These are phyloP conservation scores for Aspergillus jensenii DNA, from an alignment of 2,329 filamentous ascomycete genomes.

Conservation along the genomic window DNA sequence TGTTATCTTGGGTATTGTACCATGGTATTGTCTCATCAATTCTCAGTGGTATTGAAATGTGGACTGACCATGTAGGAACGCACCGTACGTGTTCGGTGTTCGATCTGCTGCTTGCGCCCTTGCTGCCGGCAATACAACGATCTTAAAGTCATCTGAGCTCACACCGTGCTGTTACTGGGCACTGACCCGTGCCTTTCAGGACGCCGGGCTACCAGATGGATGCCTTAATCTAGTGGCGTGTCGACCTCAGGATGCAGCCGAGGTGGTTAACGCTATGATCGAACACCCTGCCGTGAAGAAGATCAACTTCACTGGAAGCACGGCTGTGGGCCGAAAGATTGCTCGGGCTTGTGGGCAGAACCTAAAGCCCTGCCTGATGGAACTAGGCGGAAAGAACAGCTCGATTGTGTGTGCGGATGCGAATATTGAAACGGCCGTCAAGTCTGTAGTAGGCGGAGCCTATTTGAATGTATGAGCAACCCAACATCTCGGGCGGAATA, in stretches of 20 bases:
- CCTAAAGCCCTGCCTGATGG: slow-evolving; percentile 64
- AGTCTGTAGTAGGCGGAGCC: slow-evolving; percentile 33
- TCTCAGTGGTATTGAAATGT: background rate
- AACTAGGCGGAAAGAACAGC: slow-evolving; percentile 78
- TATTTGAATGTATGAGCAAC: slow-evolving; percentile 30
- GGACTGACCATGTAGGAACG: slow-evolving; percentile 44
- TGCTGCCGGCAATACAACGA: slow-evolving; percentile 67
- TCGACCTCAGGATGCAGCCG: slow-evolving; percentile 32
- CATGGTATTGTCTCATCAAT: slow-evolving; percentile 50
- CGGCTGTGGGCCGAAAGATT: slow-evolving; percentile 44
- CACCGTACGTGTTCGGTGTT: slow-evolving; percentile 51
- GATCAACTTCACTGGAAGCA: slow-evolving; percentile 49
- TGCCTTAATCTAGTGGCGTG: slow-evolving; percentile 42
- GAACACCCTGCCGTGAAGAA: slow-evolving; percentile 39
- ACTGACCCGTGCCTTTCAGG: slow-evolving; percentile 37
- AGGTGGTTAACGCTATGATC: slow-evolving; percentile 39
- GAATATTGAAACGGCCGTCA: slow-evolving; percentile 63
- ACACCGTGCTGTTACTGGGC: slow-evolving; percentile 46
- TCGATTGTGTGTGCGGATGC: slow-evolving; percentile 79
- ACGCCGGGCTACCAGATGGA: slow-evolving; percentile 46
- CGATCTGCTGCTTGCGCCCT: slow-evolving; percentile 61
- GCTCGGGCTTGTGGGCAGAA: slow-evolving; percentile 36
- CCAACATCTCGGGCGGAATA: no score
- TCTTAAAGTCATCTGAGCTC: slow-evolving; percentile 5
- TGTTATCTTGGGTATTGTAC: slow-evolving; percentile 71